Evolutionary conservation across 1,284 basidiomycete genomes (phyloP).

Genomic region (Spongispora temasekensis): DNA sequence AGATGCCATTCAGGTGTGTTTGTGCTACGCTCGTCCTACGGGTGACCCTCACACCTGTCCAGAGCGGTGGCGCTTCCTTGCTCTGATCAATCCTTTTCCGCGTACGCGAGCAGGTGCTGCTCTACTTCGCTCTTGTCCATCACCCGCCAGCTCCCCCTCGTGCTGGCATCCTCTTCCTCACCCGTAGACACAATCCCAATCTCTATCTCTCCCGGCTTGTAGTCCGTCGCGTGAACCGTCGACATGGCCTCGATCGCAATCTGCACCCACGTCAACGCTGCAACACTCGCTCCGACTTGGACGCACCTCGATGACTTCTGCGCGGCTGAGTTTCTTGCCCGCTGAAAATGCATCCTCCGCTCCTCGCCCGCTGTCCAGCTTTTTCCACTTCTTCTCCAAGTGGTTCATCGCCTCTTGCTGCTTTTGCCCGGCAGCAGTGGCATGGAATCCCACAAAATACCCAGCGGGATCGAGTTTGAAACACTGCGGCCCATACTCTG

Average conservation of each 20-base stretch:
- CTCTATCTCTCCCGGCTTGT: conserved; percentile 89
- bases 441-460: conserved; percentile 98
- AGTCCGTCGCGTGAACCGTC: conserved; percentile 92
- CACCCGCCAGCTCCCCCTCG: conserved; percentile 77
- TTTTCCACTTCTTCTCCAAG: conserved; percentile 99
- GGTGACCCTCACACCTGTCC: conserved; percentile 13
- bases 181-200: conserved; percentile 79
- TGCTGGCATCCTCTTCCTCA: conserved; percentile 67
- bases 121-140: conserved; percentile 86
- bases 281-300: conserved; percentile 18
- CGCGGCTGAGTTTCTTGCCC: conserved; percentile 62
- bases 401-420: conserved; percentile 99
- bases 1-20: conserved; percentile 74
- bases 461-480: conserved; percentile 99
- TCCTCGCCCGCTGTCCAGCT: conserved; percentile 74
- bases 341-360: conserved; percentile 74
- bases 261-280: conserved; percentile 42
- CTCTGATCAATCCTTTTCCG: conserved; percentile 83
- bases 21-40: not conserved
- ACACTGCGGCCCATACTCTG: conserved; percentile 88
- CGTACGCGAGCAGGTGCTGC: conserved; percentile 83
- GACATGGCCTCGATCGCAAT: conserved; percentile 95
- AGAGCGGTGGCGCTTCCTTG: conserved; percentile 76
- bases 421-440: conserved; percentile 95
- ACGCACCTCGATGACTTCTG: conserved; percentile 83